A percentile compares a stretch with the other conserved stretches of the same genome.
Evolutionary conservation across 1,284 basidiomycete species (phyloP).

Genomic region (Trametes hirsuta): DNA sequence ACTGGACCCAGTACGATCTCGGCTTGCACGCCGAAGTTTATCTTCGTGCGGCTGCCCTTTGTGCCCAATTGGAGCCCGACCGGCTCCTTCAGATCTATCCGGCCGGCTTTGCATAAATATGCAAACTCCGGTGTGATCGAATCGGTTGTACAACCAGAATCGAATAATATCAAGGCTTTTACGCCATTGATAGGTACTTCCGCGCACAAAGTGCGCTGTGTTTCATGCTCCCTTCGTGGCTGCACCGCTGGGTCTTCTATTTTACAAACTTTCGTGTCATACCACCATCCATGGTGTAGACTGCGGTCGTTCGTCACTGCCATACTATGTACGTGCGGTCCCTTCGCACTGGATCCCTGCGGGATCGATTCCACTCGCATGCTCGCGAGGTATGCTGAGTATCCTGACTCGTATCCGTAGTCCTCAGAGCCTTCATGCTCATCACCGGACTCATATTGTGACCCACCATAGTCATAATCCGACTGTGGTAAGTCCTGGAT

Average conservation of each 20-base stretch:
- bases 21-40: slow-evolving; percentile 24
- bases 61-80: slow-evolving; percentile 30
- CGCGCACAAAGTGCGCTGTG: slow-evolving; percentile 3
- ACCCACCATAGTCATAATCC: background rate
- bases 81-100: slow-evolving; percentile 9
- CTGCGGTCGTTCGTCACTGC: background rate
- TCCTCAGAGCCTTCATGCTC: background rate
- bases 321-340: background rate
- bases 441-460: background rate
- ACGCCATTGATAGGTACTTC: slow-evolving; percentile 11
- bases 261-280: slow-evolving; percentile 1
- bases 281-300: background rate
- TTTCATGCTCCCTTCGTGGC: background rate
- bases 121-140: background rate
- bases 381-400: background rate
- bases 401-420: background rate
- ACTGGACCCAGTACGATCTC: slow-evolving; percentile 4
- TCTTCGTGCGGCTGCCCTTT: slow-evolving; percentile 30
- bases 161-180: background rate
- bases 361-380: too few relatives aligned
- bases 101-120: background rate
- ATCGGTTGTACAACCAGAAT: slow-evolving; percentile 12
- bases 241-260: slow-evolving; percentile 1
- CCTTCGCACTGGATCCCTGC: background rate
- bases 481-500: background rate